Evolutionary conservation across 202 grass and related monocot genomes (phyloP).

Genomic region (Alloteropsis angusta): DNA sequence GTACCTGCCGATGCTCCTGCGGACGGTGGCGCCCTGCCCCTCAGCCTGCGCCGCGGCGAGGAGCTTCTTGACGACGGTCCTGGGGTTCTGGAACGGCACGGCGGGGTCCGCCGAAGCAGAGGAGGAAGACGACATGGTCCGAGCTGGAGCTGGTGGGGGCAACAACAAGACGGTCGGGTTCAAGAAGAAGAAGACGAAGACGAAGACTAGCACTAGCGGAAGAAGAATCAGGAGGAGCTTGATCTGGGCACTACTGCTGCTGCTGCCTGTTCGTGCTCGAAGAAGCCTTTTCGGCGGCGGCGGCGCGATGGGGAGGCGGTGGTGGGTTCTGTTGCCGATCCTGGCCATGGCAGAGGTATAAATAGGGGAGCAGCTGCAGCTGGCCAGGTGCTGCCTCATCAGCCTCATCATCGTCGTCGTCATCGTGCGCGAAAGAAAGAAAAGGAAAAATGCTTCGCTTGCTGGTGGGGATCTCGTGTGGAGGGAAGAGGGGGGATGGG

Average conservation of each 20-base stretch:
- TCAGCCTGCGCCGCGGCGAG: slow-evolving; percentile 60
- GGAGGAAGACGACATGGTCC: slow-evolving; percentile 11
- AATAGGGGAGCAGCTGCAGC: slow-evolving; percentile 34
- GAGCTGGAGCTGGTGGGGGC: slow-evolving; percentile 6
- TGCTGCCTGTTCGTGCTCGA: neutral
- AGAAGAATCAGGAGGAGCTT: neutral
- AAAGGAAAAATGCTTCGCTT: too few species aligned
- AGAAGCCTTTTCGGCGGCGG: neutral
- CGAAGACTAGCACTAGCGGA: neutral
- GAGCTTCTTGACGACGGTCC: slow-evolving; percentile 53
- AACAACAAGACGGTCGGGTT: neutral
- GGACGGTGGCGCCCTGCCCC: slow-evolving; percentile 70
- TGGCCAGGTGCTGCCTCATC: neutral
- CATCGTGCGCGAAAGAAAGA: neutral
- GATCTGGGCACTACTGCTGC: neutral
- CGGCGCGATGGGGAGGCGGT: neutral
- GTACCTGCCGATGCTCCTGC: slow-evolving; percentile 80
- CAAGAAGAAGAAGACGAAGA: neutral
- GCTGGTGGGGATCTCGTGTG: neutral
- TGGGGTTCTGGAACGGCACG: slow-evolving; percentile 45
- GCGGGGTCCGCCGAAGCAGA: neutral
- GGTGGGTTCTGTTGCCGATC: neutral
- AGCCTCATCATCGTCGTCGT: slow-evolving; percentile 7
- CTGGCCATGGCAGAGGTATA: slow-evolving; percentile 28
- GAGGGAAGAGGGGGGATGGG: neutral